Evolutionary conservation across 208 protist species (phyloP).

Genomic region (Strigomonas culicis): DNA sequence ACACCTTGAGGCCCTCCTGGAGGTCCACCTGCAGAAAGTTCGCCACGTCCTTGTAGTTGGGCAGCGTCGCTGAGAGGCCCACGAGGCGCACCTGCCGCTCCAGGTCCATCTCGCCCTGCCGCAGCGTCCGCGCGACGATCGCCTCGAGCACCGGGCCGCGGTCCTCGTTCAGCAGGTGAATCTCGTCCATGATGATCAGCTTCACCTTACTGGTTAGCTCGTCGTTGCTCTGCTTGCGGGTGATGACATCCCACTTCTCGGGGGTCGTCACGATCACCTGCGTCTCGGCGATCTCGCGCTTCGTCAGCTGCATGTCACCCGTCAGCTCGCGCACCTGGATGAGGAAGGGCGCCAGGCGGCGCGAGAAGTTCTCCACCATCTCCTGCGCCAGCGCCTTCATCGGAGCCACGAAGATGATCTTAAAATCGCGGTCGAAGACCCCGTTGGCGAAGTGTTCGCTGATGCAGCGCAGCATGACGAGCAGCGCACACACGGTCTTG

Average conservation of each 20-base stretch:
- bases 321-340: slow-evolving; percentile 96
- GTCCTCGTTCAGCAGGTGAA: slow-evolving; percentile 99
- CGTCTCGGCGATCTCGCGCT: slow-evolving; percentile 95
- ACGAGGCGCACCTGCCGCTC: slow-evolving; percentile 94
- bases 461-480: slow-evolving; percentile 95
- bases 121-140: slow-evolving; percentile 97
- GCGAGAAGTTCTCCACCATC: slow-evolving; percentile 96
- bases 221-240: slow-evolving; percentile 97
- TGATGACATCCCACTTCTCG: slow-evolving; percentile 99
- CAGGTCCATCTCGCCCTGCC: slow-evolving; percentile 88
- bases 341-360: slow-evolving; percentile 86
- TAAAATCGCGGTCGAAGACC: slow-evolving; percentile 92
- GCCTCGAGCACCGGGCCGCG: slow-evolving; percentile 98
- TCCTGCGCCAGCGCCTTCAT: slow-evolving; percentile 99
- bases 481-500: slow-evolving; percentile 98
- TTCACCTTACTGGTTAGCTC: slow-evolving; percentile 83
- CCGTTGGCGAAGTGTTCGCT: slow-evolving; percentile 89
- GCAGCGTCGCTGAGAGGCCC: slow-evolving; percentile 98
- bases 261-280: slow-evolving; percentile 99
- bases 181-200: slow-evolving; percentile 99
- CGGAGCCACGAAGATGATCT: slow-evolving; percentile 99
- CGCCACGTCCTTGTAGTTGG: slow-evolving; percentile 99
- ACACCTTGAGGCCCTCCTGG: slow-evolving; percentile 94
- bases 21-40: slow-evolving; percentile 95
- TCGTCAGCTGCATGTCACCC: slow-evolving; percentile 99